Percentiles rank a stretch among this genome's conserved stretches.
Evolutionary conservation across 2,329 filamentous ascomycete species (phyloP).

Genomic region (Tolypocladium guangdongense): DNA sequence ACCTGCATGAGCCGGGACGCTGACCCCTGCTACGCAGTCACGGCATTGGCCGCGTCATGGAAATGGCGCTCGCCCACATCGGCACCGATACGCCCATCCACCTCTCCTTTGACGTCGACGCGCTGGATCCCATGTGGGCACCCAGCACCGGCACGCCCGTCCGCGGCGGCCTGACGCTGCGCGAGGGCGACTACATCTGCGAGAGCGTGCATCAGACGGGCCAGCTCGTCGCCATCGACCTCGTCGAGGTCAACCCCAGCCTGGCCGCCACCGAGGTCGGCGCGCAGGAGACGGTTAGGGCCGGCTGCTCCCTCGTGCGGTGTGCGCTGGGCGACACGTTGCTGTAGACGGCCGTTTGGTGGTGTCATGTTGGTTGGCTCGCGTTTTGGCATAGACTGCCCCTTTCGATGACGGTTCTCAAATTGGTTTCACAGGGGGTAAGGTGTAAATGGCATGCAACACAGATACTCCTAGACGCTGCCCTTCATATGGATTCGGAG

Average conservation of each 20-base stretch:
- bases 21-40: constrained; percentile 39
- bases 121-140: constrained; percentile 90
- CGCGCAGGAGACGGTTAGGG: constrained; percentile 76
- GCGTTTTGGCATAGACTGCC: not conserved
- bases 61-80: constrained; percentile 96
- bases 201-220: constrained; percentile 76
- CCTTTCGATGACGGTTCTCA: not conserved
- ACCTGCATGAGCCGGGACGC: not conserved
- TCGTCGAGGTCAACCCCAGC: constrained; percentile 73
- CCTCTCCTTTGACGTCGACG: constrained; percentile 94
- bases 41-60: constrained; percentile 90
- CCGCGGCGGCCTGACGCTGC: constrained; percentile 79
- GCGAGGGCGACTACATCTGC: constrained; percentile 95
- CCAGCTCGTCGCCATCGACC: constrained; percentile 65
- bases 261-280: constrained; percentile 53
- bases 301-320: constrained; percentile 81
- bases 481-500: not conserved
- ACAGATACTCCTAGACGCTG: not conserved
- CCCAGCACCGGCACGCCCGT: constrained; percentile 94
- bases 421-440: not conserved
- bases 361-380: too few relatives aligned
- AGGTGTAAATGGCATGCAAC: not conserved
- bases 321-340: constrained; percentile 89
- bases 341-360: constrained; percentile 36
- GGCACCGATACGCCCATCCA: constrained; percentile 93